A percentile compares a stretch with the other conserved stretches of the same genome.
Conservation (phyloP, 257 asterid genomes). For the Phtheirospermum japonicum region DNA sequence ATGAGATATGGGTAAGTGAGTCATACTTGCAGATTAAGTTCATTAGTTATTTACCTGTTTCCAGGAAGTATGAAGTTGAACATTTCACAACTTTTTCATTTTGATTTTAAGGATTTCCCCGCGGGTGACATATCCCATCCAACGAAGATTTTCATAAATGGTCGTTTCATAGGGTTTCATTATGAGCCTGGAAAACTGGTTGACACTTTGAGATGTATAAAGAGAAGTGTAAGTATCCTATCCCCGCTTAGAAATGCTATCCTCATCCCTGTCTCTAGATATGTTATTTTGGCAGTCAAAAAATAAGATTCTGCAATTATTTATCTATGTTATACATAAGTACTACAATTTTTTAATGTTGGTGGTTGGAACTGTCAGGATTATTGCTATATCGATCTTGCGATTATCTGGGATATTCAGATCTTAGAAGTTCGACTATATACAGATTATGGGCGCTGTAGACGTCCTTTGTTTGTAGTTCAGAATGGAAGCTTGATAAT, state of each 20-base stretch:
- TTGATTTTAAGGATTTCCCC: conserved; percentile 58
- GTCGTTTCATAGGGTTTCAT: conserved; percentile 73
- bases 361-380: no score
- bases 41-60: neutral
- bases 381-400: conserved; percentile 79
- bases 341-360: no score
- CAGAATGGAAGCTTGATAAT: conserved; percentile 70
- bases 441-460: conserved; percentile 89
- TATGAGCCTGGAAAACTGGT: conserved; percentile 74
- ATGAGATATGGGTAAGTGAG: no score
- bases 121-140: conserved; percentile 76
- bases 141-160: conserved; percentile 79
- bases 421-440: conserved; percentile 71
- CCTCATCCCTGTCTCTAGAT: neutral
- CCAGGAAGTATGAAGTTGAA: no score
- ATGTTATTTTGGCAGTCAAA: neutral
- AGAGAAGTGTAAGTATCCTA: conserved; percentile 38
- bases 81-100: conserved; percentile 8
- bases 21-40: no score
- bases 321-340: neutral
- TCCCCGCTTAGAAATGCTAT: no score
- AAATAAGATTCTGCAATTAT: neutral
- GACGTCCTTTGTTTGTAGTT: conserved; percentile 84
- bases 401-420: conserved; percentile 71
- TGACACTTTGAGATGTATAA: conserved; percentile 58